Base-by-base conservation (phyloP, 2,329 filamentous ascomycete genomes). In the Cladosporium sp. region DNA sequence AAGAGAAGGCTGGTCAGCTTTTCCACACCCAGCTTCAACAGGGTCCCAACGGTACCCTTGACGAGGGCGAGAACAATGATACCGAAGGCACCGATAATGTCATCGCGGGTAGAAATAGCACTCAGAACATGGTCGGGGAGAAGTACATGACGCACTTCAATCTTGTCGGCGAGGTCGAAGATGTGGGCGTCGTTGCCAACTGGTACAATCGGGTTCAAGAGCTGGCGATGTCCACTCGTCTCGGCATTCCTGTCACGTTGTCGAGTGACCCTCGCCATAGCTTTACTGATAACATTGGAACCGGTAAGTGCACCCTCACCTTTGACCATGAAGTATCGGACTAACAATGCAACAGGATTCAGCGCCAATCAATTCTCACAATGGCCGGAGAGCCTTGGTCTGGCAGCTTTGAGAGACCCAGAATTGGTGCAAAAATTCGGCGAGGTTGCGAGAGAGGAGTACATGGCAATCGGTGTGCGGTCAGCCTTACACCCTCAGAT, bases 311-410 rank as follows among this genome's bases (percentile, higher is more conserved):
- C 9, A 27, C 22, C 22, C 9, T 27, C 22, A 27, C 4, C 5
- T 27, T 9, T 27, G 4, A 27, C 22, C 22, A 27, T 27, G 9
- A 9, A 27, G 22, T 27, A 27, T 27, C 22, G 9, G 9, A 9
- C 22, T 27, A 9, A 27, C 22, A 27, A 27, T 9, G 9, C 22
- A 27, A 27, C 22, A 27, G 71, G 70, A 0, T 73, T 74, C 54
- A 59, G 61, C 0, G 73, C 74, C 0, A 72, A 69, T 0, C 64
- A 62, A 0, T 73, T 80, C 54, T 76, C 73, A 0, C 71, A 76
- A 48, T 80, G 78, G 76, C 78, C 77, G 0, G 75, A 79, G 50
- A 71, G 70, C 0, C 58, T 78, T 7, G 78, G 77, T 0, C 61
- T 80, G 7, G 77, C 75, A 4, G 77, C 78, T 0, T 56, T 79